These are phyloP conservation scores for Syzygium grande DNA, from an alignment of 345 rosid genomes.

Conservation along the genomic window DNA sequence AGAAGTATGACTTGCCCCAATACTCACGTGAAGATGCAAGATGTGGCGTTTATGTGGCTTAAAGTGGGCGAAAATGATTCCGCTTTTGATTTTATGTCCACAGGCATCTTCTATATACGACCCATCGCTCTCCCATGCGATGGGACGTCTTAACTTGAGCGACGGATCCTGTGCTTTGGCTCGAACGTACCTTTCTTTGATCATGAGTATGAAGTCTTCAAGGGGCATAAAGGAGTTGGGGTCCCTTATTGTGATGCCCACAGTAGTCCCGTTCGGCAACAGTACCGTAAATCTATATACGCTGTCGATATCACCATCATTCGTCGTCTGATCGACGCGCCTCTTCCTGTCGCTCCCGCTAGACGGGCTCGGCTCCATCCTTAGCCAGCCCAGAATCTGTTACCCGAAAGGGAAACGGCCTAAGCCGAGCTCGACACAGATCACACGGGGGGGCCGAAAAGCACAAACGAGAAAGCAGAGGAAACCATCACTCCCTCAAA, in stretches of 20 bases:
- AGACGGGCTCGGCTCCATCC: not conserved
- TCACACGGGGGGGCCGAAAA: not conserved
- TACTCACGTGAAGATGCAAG: constrained; percentile 43
- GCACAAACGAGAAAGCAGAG: not conserved
- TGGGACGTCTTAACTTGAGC: not conserved
- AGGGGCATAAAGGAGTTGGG: constrained; percentile 19
- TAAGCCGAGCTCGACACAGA: not conserved
- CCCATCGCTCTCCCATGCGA: constrained; percentile 24
- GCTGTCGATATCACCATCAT: not conserved
- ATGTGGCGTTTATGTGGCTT: constrained; percentile 32
- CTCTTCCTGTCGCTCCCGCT: constrained; percentile 2
- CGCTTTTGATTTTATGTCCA: constrained; percentile 5
- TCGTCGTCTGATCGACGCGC: not conserved
- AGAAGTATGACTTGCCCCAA: not conserved
- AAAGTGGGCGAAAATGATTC: constrained; percentile 21
- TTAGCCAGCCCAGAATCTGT: not conserved
- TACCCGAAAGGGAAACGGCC: not conserved
- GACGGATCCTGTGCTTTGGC: constrained; percentile 1
- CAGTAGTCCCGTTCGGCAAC: constrained; percentile 43
- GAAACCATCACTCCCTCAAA: not conserved
- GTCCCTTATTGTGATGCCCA: constrained; percentile 14
- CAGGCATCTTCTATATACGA: constrained; percentile 23
- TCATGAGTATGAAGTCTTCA: constrained; percentile 17
- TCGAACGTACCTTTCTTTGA: constrained; percentile 18
- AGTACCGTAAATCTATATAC: constrained; percentile 36